phyloP scores from a whole-genome alignment of 805 yeast species.

The Candida quercuum region DNA sequence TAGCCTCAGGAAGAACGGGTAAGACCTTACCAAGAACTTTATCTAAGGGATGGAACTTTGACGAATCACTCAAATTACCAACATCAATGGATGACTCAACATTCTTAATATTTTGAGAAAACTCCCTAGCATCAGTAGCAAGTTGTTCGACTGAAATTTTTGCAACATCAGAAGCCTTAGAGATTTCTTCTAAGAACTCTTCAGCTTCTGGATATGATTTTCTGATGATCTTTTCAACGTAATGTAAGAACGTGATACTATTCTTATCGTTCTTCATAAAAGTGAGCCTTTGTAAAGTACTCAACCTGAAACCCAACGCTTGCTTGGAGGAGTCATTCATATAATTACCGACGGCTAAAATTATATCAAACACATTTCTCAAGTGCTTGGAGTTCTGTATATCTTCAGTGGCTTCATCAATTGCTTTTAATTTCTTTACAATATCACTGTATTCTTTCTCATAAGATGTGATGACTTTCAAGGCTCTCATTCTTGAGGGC shows the following conservation, averaged over 20 bases:
- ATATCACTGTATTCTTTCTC: slow-evolving; percentile 65
- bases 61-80: slow-evolving; percentile 61
- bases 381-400: slow-evolving; percentile 49
- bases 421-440: slow-evolving; percentile 43
- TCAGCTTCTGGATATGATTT: slow-evolving; percentile 59
- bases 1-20: slow-evolving; percentile 51
- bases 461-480: slow-evolving; percentile 48
- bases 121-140: slow-evolving; percentile 53
- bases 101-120: slow-evolving; percentile 41
- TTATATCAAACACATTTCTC: slow-evolving; percentile 55
- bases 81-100: slow-evolving; percentile 49
- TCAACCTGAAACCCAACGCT: slow-evolving; percentile 65
- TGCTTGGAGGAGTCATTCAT: slow-evolving; percentile 70
- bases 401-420: slow-evolving; percentile 55
- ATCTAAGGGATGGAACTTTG: slow-evolving; percentile 64
- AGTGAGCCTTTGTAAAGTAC: slow-evolving; percentile 62
- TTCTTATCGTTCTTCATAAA: slow-evolving; percentile 66
- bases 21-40: slow-evolving; percentile 47
- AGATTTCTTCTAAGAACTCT: slow-evolving; percentile 55
- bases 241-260: slow-evolving; percentile 67
- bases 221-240: slow-evolving; percentile 65
- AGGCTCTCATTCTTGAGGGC: slow-evolving; percentile 64
- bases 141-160: slow-evolving; percentile 61
- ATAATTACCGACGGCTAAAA: slow-evolving; percentile 69
- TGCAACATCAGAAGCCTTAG: slow-evolving; percentile 46